Percentiles rank a stretch among this genome's conserved stretches.
Evolutionary conservation across 768 basidiomycete genomes (phyloP).

Genomic region (Boletus vermiculosoides): DNA sequence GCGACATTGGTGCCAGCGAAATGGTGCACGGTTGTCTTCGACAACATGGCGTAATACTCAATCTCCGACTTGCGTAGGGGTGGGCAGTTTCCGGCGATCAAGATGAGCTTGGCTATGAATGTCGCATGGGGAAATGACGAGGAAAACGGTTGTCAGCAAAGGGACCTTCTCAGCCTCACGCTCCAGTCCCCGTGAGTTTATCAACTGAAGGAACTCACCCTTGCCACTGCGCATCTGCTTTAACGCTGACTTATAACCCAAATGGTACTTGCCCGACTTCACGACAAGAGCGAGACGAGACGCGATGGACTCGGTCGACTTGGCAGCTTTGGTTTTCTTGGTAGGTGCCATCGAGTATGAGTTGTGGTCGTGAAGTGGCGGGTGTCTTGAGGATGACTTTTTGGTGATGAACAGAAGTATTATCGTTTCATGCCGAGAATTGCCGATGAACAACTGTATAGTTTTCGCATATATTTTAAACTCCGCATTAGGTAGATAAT

Average conservation of each 20-base stretch:
- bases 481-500: conserved; percentile 18
- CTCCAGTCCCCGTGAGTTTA: conserved; percentile 89
- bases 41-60: conserved; percentile 99
- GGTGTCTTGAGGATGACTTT: conserved; percentile 15
- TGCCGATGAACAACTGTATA: conserved; percentile 29
- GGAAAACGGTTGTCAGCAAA: conserved; percentile 56
- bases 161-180: conserved; percentile 99
- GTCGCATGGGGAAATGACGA: conserved; percentile 18
- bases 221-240: conserved; percentile 98
- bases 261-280: conserved; percentile 96
- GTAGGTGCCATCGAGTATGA: conserved; percentile 79
- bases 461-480: conserved; percentile 25
- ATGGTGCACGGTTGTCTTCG: conserved; percentile 98
- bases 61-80: conserved; percentile 99
- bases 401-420: conserved; percentile 4
- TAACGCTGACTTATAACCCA: conserved; percentile 97
- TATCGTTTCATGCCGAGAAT: conserved; percentile 14
- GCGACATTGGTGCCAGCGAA: conserved; percentile 97
- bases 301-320: conserved; percentile 91
- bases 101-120: conserved; percentile 86
- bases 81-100: conserved; percentile 99
- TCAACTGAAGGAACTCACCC: conserved; percentile 59
- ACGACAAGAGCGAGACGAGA: conserved; percentile 93
- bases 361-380: conserved; percentile 16
- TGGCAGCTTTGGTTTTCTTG: conserved; percentile 93